phyloP scores from a whole-genome alignment of 257 asterid genomes.

The Striga asiatica region DNA sequence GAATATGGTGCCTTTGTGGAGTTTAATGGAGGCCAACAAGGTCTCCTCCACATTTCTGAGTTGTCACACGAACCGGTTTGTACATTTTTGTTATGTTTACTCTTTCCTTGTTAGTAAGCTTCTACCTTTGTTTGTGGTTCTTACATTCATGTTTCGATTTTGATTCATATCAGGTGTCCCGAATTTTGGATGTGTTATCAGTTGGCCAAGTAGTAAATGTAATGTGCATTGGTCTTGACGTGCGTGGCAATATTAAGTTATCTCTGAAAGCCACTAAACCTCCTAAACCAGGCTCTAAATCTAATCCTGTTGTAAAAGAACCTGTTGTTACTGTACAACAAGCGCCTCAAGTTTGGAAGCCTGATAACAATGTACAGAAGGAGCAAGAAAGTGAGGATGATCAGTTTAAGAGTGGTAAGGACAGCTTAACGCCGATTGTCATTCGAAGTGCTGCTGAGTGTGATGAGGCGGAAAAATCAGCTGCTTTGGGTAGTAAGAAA shows the following conservation, averaged over 20 bases:
- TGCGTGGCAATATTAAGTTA: constrained; percentile 78
- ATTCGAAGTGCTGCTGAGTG: constrained; percentile 88
- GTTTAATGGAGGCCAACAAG: constrained; percentile 94
- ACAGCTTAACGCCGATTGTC: constrained; percentile 34
- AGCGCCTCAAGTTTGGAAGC: constrained; percentile 29
- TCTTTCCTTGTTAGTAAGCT: neutral
- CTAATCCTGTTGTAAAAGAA: constrained; percentile 18
- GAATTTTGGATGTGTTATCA: constrained; percentile 70
- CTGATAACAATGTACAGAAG: constrained; percentile 20
- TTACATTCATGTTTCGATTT: constrained; percentile 7
- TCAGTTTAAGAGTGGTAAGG: constrained; percentile 19
- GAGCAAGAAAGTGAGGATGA: constrained; percentile 32
- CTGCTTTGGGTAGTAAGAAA: constrained; percentile 14
- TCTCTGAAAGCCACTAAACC: constrained; percentile 77
- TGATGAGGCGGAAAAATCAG: constrained; percentile 49
- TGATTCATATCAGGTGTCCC: constrained; percentile 47
- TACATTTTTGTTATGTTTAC: constrained; percentile 2
- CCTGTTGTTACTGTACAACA: constrained; percentile 19
- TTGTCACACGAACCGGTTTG: constrained; percentile 72
- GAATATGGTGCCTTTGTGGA: constrained; percentile 98
- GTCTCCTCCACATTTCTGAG: constrained; percentile 90
- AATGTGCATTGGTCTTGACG: constrained; percentile 88
- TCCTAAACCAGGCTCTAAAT: constrained; percentile 31
- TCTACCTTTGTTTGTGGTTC: constrained; percentile 8
- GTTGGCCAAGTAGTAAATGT: constrained; percentile 63